Evolutionary conservation across 2,329 filamentous ascomycete genomes (phyloP).

Genomic region (Phaeosphaeria sp.): DNA sequence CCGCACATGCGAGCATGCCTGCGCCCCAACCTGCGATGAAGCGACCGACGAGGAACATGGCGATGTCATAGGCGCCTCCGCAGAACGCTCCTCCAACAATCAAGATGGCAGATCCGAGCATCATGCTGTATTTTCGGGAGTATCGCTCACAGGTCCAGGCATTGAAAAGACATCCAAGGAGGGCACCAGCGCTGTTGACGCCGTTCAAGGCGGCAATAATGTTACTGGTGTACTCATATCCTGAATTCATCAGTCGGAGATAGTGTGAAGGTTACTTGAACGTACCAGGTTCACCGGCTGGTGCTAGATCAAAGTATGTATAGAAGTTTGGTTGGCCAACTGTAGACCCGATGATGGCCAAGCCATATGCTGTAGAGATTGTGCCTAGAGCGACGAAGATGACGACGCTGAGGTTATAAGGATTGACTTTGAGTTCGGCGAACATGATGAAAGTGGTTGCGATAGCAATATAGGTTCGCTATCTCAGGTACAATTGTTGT

Average conservation of each 20-base stretch:
- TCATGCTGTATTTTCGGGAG: constrained; percentile 49
- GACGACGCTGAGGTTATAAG: constrained; percentile 44
- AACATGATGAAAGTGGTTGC: constrained; percentile 7
- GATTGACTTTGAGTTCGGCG: constrained; percentile 27
- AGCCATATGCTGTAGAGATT: constrained; percentile 40
- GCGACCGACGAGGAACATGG: constrained; percentile 51
- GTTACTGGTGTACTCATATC: constrained; percentile 52
- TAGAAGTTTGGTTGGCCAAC: constrained; percentile 57
- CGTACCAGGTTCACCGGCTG: constrained; percentile 40
- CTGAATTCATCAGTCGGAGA: constrained; percentile 13
- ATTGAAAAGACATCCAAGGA: constrained; percentile 48
- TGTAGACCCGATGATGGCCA: constrained; percentile 52
- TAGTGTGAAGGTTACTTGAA: neutral
- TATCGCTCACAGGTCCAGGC: constrained; percentile 50
- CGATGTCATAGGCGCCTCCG: constrained; percentile 45
- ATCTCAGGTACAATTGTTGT: neutral
- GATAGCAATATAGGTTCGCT: neutral
- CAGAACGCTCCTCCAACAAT: constrained; percentile 52
- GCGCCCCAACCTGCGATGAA: constrained; percentile 49
- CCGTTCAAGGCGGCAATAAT: constrained; percentile 56
- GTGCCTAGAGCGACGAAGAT: constrained; percentile 43
- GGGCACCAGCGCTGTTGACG: constrained; percentile 51
- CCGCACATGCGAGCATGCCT: constrained; percentile 43
- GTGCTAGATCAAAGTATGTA: constrained; percentile 50
- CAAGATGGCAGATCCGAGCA: constrained; percentile 45